These are phyloP conservation scores for Aureobasidium pullulans DNA, from an alignment of 2,329 filamentous ascomycete genomes.

Conservation along the genomic window DNA sequence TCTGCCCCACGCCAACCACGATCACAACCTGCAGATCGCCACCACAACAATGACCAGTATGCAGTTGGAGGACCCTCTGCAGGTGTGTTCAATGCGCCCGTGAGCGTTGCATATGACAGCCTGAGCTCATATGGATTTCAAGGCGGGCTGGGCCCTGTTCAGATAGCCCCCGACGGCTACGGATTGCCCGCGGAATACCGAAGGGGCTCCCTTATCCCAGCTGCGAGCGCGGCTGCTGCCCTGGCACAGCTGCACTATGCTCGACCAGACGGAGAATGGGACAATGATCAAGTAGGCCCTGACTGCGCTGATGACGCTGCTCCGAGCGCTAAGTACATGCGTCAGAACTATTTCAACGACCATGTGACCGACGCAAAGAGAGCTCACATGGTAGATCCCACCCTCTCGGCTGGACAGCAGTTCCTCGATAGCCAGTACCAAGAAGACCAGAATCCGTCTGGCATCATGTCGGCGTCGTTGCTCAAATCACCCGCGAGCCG, in stretches of 20 bases:
- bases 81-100: slow-evolving; percentile 28
- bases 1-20: slow-evolving; percentile 14
- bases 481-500: slow-evolving; percentile 75
- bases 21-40: slow-evolving; percentile 18
- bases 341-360: slow-evolving; percentile 34
- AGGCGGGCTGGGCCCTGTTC: slow-evolving; percentile 22
- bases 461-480: slow-evolving; percentile 53
- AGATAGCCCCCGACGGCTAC: slow-evolving; percentile 20
- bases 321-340: slow-evolving; percentile 14
- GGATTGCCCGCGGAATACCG: slow-evolving; percentile 56
- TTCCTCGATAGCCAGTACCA: slow-evolving; percentile 18
- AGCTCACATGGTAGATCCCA: slow-evolving; percentile 17
- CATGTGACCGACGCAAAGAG: slow-evolving; percentile 24
- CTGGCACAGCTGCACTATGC: slow-evolving; percentile 78
- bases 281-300: slow-evolving; percentile 63
- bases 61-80: slow-evolving; percentile 25
- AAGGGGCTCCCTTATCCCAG: slow-evolving; percentile 55
- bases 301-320: slow-evolving; percentile 12
- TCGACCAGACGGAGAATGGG: slow-evolving; percentile 68
- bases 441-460: slow-evolving; percentile 8
- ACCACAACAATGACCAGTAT: slow-evolving; percentile 20
- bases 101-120: slow-evolving; percentile 25
- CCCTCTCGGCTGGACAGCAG: slow-evolving; percentile 17
- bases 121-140: slow-evolving; percentile 27
- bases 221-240: slow-evolving; percentile 74